Base-by-base conservation (phyloP, 2,329 filamentous ascomycete genomes). In the Aureobasidium sp. region DNA sequence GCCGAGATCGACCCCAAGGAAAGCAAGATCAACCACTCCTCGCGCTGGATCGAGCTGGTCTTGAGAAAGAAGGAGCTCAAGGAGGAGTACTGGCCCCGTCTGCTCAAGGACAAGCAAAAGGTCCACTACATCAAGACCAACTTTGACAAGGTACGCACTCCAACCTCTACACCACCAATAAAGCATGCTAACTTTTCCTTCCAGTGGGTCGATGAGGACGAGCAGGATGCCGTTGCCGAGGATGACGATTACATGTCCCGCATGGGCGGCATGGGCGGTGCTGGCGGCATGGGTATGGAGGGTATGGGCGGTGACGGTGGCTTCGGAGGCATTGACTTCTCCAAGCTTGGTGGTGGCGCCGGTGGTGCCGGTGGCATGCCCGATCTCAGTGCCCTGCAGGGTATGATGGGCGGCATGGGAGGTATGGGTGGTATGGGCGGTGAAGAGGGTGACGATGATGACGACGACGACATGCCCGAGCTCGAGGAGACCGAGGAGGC, bases 101-200 rank as follows among this genome's bases (percentile, higher is more conserved):
- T 99, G 72, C 83, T 97, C 75, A 97, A 97, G 87, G 90, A 93
- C 65, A 77, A 81, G 69, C 88, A 90, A 83, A 96, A 91, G 82
- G 80, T 90, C 61, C 94, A 97, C 80, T 99, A 92, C 85, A 79
- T 99, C 72, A 96, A 96, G 87, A 97, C 94, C 67, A 89, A 99
- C 80, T 99, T 99, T 71, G 92, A 97, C 82, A 97, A 96, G 88
- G 86, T 88, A 75, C 64, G 82, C 69, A 26, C 20, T 36, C 20
- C 17, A 7, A n/a, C 32, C 9, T 20, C 15, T 20, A 34, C 2
- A 26, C n/a, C 3, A 29, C 27, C 36, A 27, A 9, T 8, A 15
- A 43, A 36, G 27, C 32, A 37, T 53, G 20, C 47, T 53, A 5
- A 41, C 36, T 10, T 24, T 2, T 26, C 62, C 44, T 62, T 10